Base-by-base conservation (phyloP, 192 early-diverging fungal genomes). In the Coemansia sp. region DNA sequence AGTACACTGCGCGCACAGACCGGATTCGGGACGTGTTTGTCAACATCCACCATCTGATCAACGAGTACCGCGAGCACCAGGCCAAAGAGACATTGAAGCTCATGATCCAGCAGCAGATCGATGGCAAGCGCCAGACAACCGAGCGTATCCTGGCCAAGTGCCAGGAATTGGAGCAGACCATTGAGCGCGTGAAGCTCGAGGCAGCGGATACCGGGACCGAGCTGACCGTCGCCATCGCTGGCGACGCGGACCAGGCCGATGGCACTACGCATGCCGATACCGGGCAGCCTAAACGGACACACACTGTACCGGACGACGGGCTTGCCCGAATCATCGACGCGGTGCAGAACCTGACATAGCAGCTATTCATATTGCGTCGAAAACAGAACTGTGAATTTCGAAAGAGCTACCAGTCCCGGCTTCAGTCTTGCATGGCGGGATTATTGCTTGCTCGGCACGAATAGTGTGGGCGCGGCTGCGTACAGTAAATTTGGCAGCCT, bases 1-100 rank as follows among this genome's bases (percentile, higher is more conserved):
- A 83, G 81, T 83, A 70, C 56, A 63, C 61, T n/a, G 57, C 64
- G 3, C 79, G 81, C n/a, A 79, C 83, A 2, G 83, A 87, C 28
- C 79, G 85, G 35, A 78, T 92, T 44, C 79, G 85, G 50, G 70
- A 80, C 10, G 82, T 89, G 20, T 77, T 92, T 26, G 80, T 87
- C 52, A 90, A 92, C 52, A 85, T 86, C 68, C 87, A 92, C 68
- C 88, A 90, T 58, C 75, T 92, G 27, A 68, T 92, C n/a, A 90
- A 92, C 67, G 86, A 88, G 55, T 90, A 87, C 50, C 80, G 90
- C 20, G 81, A 83, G 44, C 88, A 90, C 63, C 90, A 88, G 64
- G 86, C 85, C 67, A 61, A 84, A 55, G 85, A 89, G 48, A 84
- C 85, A 1, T 59, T 89, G 19, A 67, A 77, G 40, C 67, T 86